phyloP scores from a whole-genome alignment of 768 basidiomycete species.

The Lactarius hatsudake region DNA sequence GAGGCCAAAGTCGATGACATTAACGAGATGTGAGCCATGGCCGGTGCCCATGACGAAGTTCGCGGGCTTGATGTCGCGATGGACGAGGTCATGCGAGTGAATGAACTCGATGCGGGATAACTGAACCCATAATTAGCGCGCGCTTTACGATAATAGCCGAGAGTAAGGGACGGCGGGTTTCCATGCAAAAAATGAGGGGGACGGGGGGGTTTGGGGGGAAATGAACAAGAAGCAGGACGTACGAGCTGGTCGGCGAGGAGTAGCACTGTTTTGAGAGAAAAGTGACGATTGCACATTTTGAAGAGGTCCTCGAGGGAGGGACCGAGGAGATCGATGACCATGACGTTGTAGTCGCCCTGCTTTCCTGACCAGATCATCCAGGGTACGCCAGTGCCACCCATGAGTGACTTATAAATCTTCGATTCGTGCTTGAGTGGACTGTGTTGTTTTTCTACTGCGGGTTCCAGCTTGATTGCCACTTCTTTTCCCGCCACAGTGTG shows the following conservation, averaged over 20 bases:
- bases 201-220: neutral
- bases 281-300: slow-evolving; percentile 87
- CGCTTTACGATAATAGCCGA: neutral
- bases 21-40: slow-evolving; percentile 68
- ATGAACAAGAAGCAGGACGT: slow-evolving; percentile 33
- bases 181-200: slow-evolving; percentile 1
- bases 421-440: slow-evolving; percentile 85
- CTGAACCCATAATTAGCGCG: slow-evolving; percentile 39
- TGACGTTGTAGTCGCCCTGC: slow-evolving; percentile 93
- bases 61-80: slow-evolving; percentile 97
- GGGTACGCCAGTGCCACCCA: slow-evolving; percentile 85
- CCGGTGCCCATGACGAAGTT: slow-evolving; percentile 96
- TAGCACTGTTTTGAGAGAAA: slow-evolving; percentile 91
- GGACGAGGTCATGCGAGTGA: slow-evolving; percentile 90
- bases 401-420: slow-evolving; percentile 88
- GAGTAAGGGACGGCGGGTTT: slow-evolving; percentile 8
- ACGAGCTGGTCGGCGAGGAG: slow-evolving; percentile 94
- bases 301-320: slow-evolving; percentile 86
- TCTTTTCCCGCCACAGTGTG: slow-evolving; percentile 81
- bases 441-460: slow-evolving; percentile 46
- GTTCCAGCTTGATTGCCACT: slow-evolving; percentile 81
- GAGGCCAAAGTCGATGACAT: slow-evolving; percentile 89
- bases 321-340: slow-evolving; percentile 96
- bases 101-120: slow-evolving; percentile 96
- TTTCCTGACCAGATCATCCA: slow-evolving; percentile 92